phyloP scores from a whole-genome alignment of 805 yeast genomes.

The Yamadazyma laniorum region DNA sequence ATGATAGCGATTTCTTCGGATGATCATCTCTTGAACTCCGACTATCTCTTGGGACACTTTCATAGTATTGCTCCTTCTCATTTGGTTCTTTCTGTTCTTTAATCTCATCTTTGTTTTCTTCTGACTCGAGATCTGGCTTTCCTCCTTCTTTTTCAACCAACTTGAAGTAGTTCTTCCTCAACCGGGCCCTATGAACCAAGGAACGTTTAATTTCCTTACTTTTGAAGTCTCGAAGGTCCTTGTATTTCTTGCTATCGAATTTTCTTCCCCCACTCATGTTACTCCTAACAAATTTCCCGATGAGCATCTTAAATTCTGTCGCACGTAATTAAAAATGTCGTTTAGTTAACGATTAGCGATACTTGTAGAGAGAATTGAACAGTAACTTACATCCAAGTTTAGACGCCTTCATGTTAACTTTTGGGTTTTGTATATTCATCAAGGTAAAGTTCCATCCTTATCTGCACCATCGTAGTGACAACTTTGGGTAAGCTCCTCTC shows the following conservation, averaged over 20 bases:
- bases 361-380: too few relatives aligned
- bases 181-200: slow-evolving; percentile 73
- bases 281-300: slow-evolving; percentile 7
- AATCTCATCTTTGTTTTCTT: slow-evolving; percentile 13
- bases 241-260: slow-evolving; percentile 19
- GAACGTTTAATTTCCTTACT: slow-evolving; percentile 72
- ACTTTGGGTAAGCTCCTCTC: too few relatives aligned
- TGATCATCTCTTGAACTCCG: slow-evolving; percentile 17
- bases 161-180: slow-evolving; percentile 79
- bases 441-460: too few relatives aligned
- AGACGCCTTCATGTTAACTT: too few relatives aligned
- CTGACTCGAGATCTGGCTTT: slow-evolving; percentile 16
- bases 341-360: too few relatives aligned
- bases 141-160: slow-evolving; percentile 60
- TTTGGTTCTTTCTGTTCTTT: slow-evolving; percentile 14
- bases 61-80: slow-evolving; percentile 21
- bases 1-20: slow-evolving; percentile 16
- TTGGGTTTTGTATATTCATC: too few relatives aligned
- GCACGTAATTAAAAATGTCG: slow-evolving; percentile 1
- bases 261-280: slow-evolving; percentile 9
- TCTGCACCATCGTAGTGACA: too few relatives aligned
- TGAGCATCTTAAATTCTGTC: slow-evolving; percentile 10
- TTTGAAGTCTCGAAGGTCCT: slow-evolving; percentile 39
- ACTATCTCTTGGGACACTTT: slow-evolving; percentile 4
- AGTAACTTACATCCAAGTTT: too few relatives aligned